These are phyloP conservation scores for Leccinellum luteum DNA, from an alignment of 768 basidiomycete genomes.

Conservation along the genomic window DNA sequence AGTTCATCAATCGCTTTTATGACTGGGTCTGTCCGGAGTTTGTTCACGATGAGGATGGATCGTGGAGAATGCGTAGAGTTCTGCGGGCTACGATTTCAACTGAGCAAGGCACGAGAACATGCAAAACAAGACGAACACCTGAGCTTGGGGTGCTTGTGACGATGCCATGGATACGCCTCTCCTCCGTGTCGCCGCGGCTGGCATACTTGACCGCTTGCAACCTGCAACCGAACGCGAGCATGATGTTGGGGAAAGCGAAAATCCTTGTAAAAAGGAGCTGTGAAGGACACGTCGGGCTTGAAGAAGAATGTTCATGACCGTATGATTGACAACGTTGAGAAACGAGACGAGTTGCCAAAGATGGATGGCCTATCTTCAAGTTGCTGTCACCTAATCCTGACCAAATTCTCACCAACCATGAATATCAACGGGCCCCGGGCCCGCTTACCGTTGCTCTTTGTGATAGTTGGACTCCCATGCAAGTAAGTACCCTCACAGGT, in stretches of 20 bases:
- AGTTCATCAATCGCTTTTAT: conserved; percentile 74
- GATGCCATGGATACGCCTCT: conserved; percentile 17
- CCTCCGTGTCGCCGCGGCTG: conserved; percentile 1
- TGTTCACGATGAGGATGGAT: conserved; percentile 76
- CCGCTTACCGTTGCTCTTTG: too few relatives aligned
- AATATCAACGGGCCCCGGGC: conserved; percentile 3
- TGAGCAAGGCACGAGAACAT: conserved; percentile 20
- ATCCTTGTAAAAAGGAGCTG: conserved; percentile 18
- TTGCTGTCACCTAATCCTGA: background rate
- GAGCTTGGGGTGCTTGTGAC: conserved; percentile 2
- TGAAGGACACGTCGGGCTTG: conserved; percentile 23
- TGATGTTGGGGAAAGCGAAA: background rate
- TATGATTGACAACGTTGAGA: background rate
- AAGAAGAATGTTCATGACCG: conserved; percentile 20
- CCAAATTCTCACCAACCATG: conserved; percentile 6
- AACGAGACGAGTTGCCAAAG: conserved; percentile 11
- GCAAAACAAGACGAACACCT: conserved; percentile 21
- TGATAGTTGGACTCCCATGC: background rate
- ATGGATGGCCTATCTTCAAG: conserved; percentile 8
- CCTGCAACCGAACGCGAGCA: conserved; percentile 3
- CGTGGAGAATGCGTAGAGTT: conserved; percentile 43
- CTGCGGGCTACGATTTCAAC: conserved; percentile 25
- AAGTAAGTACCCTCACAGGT: too few relatives aligned
- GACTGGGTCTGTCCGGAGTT: conserved; percentile 74
- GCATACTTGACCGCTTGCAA: background rate